Evolutionary conservation across 2,329 filamentous ascomycete genomes (phyloP).

Genomic region (Aciculosporium take): DNA sequence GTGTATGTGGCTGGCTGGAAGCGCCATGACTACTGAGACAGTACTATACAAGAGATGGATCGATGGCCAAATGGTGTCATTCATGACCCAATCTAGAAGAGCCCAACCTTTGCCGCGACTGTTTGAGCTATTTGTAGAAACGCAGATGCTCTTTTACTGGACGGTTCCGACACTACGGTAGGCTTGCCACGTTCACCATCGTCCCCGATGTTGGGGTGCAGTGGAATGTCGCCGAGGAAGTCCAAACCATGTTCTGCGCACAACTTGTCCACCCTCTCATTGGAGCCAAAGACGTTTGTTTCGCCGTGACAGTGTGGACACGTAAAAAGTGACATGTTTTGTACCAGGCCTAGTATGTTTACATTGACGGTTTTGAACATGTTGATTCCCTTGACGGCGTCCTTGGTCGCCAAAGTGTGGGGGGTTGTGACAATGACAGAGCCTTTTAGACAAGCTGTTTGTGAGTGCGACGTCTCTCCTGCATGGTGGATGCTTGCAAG

Average conservation of each 20-base stretch:
- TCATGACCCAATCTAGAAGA: slow-evolving; percentile 12
- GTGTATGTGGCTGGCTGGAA: background rate
- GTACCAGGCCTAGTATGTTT: slow-evolving; percentile 71
- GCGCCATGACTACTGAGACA: background rate
- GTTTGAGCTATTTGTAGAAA: slow-evolving; percentile 57
- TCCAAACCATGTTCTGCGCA: slow-evolving; percentile 60
- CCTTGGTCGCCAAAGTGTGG: slow-evolving; percentile 81
- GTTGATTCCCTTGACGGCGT: slow-evolving; percentile 80
- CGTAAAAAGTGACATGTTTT: slow-evolving; percentile 79
- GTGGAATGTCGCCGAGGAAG: slow-evolving; percentile 77
- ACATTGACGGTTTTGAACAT: slow-evolving; percentile 83
- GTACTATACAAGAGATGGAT: background rate
- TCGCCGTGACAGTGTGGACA: slow-evolving; percentile 66
- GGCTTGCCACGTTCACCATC: slow-evolving; percentile 80
- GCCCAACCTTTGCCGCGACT: slow-evolving; percentile 31
- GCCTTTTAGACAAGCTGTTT: slow-evolving; percentile 27
- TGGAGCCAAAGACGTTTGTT: slow-evolving; percentile 60
- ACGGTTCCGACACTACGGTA: slow-evolving; percentile 76
- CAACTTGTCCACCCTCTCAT: slow-evolving; percentile 49
- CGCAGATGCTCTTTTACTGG: slow-evolving; percentile 53
- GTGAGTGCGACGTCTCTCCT: background rate
- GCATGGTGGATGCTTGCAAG: background rate
- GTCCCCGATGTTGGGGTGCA: slow-evolving; percentile 75
- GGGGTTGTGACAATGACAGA: slow-evolving; percentile 85
- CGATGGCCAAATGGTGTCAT: background rate